These are phyloP conservation scores for Glomus cerebriforme DNA, from an alignment of 192 early-diverging fungal species.

Conservation along the genomic window DNA sequence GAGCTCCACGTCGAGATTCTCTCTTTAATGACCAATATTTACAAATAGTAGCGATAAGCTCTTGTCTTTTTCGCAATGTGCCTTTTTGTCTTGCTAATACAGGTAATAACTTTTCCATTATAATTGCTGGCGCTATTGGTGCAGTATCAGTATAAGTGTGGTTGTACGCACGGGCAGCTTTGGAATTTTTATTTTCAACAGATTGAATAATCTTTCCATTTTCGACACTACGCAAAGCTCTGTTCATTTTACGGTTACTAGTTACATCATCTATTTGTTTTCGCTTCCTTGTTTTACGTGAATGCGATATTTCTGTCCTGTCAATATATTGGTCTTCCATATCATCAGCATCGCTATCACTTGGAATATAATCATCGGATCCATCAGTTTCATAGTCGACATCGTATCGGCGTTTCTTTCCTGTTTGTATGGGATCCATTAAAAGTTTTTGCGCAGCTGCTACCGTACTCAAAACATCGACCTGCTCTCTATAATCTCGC, in stretches of 20 bases:
- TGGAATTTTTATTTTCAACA: constrained; percentile 32
- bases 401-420: constrained; percentile 39
- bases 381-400: constrained; percentile 39
- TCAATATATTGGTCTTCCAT: constrained; percentile 5
- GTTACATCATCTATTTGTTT: background rate
- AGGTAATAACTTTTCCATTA: constrained; percentile 54
- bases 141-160: constrained; percentile 62
- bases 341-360: constrained; percentile 35
- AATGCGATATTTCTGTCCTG: background rate
- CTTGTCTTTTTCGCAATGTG: constrained; percentile 46
- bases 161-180: constrained; percentile 61
- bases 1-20: constrained; percentile 85
- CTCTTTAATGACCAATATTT: constrained; percentile 97
- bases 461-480: constrained; percentile 46
- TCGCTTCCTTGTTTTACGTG: background rate
- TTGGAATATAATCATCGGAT: constrained; percentile 43
- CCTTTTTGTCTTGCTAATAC: constrained; percentile 44
- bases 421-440: constrained; percentile 19
- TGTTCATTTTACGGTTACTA: background rate
- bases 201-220: background rate
- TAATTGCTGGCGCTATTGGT: constrained; percentile 64
- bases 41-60: constrained; percentile 70
- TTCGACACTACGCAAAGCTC: background rate
- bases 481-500: constrained; percentile 53
- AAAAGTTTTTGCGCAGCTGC: constrained; percentile 39